phyloP scores from a whole-genome alignment of 2,329 filamentous ascomycete species.

The Keithomyces neogunnii region DNA sequence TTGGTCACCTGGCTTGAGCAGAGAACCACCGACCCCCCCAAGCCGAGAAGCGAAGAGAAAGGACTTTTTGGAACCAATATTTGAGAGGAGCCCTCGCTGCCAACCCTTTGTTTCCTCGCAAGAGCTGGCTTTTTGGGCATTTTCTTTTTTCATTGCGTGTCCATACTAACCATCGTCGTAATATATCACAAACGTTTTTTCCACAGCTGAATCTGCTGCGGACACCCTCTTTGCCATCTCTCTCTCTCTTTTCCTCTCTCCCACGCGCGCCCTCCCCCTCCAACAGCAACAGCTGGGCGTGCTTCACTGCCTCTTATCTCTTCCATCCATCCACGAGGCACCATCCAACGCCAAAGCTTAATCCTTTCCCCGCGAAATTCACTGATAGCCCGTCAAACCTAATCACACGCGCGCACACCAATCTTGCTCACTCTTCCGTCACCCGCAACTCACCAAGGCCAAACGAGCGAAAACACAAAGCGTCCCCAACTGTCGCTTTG shows the following conservation, averaged over 20 bases:
- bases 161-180: conserved; percentile 4
- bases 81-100: conserved; percentile 2
- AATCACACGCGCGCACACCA: not conserved
- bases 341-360: not conserved
- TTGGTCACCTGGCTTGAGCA: conserved; percentile 3
- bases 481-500: not conserved
- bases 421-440: not conserved
- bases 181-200: conserved; percentile 6
- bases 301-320: not conserved
- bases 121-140: not conserved
- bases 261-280: not conserved
- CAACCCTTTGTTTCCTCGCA: not conserved
- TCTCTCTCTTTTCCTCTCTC: not conserved
- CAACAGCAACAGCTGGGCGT: not conserved
- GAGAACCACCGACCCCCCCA: not conserved
- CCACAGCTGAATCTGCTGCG: conserved; percentile 4
- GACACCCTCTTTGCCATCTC: conserved; percentile 1
- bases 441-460: not conserved
- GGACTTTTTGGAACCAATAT: not conserved
- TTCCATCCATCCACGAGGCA: not conserved
- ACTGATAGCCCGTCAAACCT: not conserved
- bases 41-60: not conserved
- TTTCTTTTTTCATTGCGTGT: conserved; percentile 1
- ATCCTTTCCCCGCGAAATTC: not conserved
- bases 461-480: not conserved